Percentiles rank a stretch among this genome's conserved stretches.
Evolutionary conservation across 1,284 basidiomycete genomes (phyloP).

Genomic region (Puccinia novopanici): DNA sequence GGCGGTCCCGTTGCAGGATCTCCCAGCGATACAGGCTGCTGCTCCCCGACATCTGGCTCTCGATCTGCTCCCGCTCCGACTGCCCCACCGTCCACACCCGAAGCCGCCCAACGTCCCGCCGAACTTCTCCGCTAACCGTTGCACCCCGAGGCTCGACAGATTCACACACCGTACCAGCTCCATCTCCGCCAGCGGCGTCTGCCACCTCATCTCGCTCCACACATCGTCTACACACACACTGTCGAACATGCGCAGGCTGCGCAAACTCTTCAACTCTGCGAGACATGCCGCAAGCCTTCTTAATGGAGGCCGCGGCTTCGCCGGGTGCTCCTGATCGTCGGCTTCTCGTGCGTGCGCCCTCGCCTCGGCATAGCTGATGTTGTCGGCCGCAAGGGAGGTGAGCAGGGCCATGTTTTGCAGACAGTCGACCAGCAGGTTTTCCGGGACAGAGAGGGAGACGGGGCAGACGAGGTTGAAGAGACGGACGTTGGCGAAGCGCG

Average conservation of each 20-base stretch:
- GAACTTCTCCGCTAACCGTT: background rate
- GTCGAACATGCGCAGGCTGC: conserved; percentile 11
- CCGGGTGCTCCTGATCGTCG: background rate
- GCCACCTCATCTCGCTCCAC: background rate
- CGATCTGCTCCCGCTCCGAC: conserved; percentile 8
- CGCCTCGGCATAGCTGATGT: background rate
- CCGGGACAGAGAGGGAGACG: background rate
- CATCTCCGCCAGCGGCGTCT: background rate
- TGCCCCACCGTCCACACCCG: background rate
- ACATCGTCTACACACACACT: background rate
- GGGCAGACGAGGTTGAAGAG: background rate
- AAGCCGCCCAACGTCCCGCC: background rate
- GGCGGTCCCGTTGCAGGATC: background rate
- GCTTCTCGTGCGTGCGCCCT: background rate
- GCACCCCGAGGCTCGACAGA: conserved; percentile 1
- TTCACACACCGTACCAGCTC: background rate
- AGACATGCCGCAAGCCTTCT: background rate
- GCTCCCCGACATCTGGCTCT: background rate
- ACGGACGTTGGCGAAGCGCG: conserved; percentile 2
- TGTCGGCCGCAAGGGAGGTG: conserved; percentile 2
- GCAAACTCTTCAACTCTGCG: conserved; percentile 2
- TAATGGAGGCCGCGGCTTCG: no score
- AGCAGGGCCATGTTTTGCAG: background rate
- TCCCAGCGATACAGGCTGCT: conserved; percentile 1
- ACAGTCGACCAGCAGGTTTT: conserved; percentile 2